Base-by-base conservation (phyloP, 805 yeast genomes). In the Hermanozyma aechmeae region DNA sequence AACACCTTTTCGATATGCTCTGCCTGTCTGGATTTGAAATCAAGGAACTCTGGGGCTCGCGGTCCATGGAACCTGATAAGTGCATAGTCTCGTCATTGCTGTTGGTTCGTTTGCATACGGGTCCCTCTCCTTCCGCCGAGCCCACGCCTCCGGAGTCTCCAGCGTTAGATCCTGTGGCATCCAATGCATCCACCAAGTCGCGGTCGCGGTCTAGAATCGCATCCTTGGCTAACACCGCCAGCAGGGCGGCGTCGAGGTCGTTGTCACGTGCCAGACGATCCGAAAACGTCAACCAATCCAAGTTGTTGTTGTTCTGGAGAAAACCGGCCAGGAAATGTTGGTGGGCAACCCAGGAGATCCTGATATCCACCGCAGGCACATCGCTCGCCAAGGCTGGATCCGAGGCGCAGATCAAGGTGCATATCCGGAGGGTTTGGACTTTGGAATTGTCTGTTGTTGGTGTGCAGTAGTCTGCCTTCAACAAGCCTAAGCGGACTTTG, bases 321-420 rank as follows among this genome's bases (percentile, higher is more conserved):
- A 92, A 92, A 50, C 98, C 98, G 1, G 98, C 98, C 2, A 71
- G 97, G 48, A 92, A 92, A 51, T 92, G 98, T 59, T 92, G 98
- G 98, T 92, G 98, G 98, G 69, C 83, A 5, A 73, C 76, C 49
- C 72, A 74, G 25, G 61, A 55, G 16, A 54, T 73, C 13, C 76
- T 73, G 6, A 51, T 73, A 14, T 55, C 55, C 20, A 39, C 70
- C 4, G 36, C 49, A 41, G 45, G 39, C 15, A 48, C 39, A 26
- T 51, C 48, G 23, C 33, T 42, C 29, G 34, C 33, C 4, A 41
- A 30, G 16, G 16, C 39, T n/a, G 52, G 68, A 4, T 53, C 53
- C 2, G 32, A 29, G 11, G 23, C 23, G 2, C 33, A 32, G 16
- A 72, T 86, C 15, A 77, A 73, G 44, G 75, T 87, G 12, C 96